Evolutionary conservation across 306 rosid species (phyloP).

Genomic region (Psophocarpus tetragonolobus): DNA sequence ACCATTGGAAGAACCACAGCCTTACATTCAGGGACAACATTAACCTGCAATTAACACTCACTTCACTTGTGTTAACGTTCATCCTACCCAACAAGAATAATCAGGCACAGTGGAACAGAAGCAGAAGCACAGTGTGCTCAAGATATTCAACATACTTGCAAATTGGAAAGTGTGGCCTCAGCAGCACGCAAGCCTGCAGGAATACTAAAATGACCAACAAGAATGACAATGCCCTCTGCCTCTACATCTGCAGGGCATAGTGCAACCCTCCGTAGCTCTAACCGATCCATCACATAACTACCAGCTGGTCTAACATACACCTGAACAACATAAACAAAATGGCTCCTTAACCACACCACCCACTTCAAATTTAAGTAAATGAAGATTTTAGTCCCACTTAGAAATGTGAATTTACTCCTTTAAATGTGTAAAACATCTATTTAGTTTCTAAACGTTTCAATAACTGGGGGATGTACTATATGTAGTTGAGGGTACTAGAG

Average conservation of each 20-base stretch:
- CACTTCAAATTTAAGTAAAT: background rate
- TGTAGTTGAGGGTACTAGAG: no score
- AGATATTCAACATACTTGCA: slow-evolving; percentile 53
- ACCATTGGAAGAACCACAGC: slow-evolving; percentile 92
- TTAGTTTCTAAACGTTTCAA: background rate
- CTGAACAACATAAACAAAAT: slow-evolving; percentile 36
- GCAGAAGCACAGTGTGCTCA: background rate
- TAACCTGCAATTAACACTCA: slow-evolving; percentile 54
- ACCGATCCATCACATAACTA: slow-evolving; percentile 93
- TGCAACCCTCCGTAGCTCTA: slow-evolving; percentile 83
- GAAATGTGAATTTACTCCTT: background rate
- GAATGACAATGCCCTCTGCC: slow-evolving; percentile 62
- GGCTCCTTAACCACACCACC: background rate
- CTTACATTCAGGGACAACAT: slow-evolving; percentile 65
- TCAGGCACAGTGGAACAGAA: background rate
- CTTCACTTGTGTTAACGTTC: slow-evolving; percentile 1
- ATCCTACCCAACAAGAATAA: slow-evolving; percentile 28
- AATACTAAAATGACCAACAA: slow-evolving; percentile 69
- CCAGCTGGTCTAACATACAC: slow-evolving; percentile 98
- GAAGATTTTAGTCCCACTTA: background rate
- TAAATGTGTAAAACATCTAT: background rate
- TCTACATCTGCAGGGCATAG: slow-evolving; percentile 61
- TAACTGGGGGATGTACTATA: no score
- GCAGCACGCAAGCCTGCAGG: slow-evolving; percentile 81
- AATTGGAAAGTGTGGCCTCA: slow-evolving; percentile 67